phyloP scores from a whole-genome alignment of 1,284 basidiomycete species.

The Taiwanofungus camphoratus region DNA sequence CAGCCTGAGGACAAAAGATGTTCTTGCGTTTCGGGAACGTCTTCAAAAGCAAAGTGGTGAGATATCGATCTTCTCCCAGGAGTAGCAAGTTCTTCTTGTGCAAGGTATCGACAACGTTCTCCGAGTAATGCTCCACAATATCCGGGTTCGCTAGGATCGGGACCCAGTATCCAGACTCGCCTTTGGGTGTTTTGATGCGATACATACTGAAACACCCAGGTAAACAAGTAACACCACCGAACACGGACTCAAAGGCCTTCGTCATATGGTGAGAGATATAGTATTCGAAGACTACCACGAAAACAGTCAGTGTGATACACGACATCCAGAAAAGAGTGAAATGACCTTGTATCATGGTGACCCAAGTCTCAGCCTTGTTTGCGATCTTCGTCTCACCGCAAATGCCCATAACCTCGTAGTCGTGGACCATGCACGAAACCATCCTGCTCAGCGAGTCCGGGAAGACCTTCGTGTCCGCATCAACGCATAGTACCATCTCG shows the following conservation, averaged over 20 bases:
- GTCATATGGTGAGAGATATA: constrained; percentile 99
- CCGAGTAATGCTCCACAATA: constrained; percentile 96
- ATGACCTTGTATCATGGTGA: constrained; percentile 97
- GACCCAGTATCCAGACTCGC: constrained; percentile 93
- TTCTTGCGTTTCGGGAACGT: constrained; percentile 99
- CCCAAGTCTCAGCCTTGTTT: constrained; percentile 97
- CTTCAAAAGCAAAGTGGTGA: constrained; percentile 93
- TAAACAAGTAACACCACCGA: constrained; percentile 98
- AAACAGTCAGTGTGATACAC: constrained; percentile 9
- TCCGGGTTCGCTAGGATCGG: constrained; percentile 97
- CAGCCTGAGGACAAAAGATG: constrained; percentile 97
- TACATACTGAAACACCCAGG: constrained; percentile 99
- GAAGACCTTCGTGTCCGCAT: constrained; percentile 98
- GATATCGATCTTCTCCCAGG: constrained; percentile 97
- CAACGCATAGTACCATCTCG: constrained; percentile 94
- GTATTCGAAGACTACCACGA: constrained; percentile 85
- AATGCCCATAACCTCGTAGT: constrained; percentile 96
- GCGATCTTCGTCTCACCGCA: constrained; percentile 99
- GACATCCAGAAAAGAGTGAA: constrained; percentile 12
- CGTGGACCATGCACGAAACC: constrained; percentile 93
- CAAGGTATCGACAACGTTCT: constrained; percentile 95
- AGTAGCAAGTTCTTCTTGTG: constrained; percentile 99
- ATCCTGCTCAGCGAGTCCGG: constrained; percentile 90
- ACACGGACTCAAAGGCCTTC: constrained; percentile 99
- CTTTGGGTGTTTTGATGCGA: constrained; percentile 96